phyloP scores from a whole-genome alignment of 176 grass and related monocot genomes.

The Raddia distichophylla region DNA sequence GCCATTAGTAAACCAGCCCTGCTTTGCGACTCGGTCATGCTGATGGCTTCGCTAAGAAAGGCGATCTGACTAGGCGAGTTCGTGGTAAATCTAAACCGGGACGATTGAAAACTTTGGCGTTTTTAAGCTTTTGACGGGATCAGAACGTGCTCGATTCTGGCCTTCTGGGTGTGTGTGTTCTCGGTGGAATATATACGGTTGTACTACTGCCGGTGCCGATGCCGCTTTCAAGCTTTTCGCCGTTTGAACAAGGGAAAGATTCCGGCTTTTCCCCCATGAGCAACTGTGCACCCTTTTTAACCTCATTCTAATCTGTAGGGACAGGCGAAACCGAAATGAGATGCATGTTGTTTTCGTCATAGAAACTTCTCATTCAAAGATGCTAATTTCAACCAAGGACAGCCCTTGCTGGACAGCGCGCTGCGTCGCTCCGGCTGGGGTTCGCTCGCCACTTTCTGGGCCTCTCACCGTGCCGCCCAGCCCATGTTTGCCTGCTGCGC shows the following conservation, averaged over 20 bases:
- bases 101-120: conserved; percentile 49
- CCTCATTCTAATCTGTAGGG: conserved; percentile 21
- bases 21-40: conserved; percentile 50
- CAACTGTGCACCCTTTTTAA: background rate
- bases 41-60: conserved; percentile 34
- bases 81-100: conserved; percentile 12
- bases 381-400: background rate
- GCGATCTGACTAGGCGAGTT: conserved; percentile 7
- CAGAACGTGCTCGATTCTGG: conserved; percentile 35
- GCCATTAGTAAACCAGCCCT: conserved; percentile 13
- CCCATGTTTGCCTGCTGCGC: too few species aligned
- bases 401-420: too few species aligned
- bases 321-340: conserved; percentile 15
- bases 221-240: conserved; percentile 13
- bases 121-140: conserved; percentile 54
- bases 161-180: background rate
- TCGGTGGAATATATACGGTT: conserved; percentile 34
- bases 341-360: conserved; percentile 36
- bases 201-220: background rate
- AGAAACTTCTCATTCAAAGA: conserved; percentile 36
- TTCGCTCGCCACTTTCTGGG: too few species aligned
- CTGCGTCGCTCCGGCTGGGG: too few species aligned
- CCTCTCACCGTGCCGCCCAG: too few species aligned
- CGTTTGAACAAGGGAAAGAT: conserved; percentile 56
- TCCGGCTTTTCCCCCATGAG: conserved; percentile 13